phyloP scores from a whole-genome alignment of 2,329 filamentous ascomycete genomes.

The Bipolaris sorokiniana region DNA sequence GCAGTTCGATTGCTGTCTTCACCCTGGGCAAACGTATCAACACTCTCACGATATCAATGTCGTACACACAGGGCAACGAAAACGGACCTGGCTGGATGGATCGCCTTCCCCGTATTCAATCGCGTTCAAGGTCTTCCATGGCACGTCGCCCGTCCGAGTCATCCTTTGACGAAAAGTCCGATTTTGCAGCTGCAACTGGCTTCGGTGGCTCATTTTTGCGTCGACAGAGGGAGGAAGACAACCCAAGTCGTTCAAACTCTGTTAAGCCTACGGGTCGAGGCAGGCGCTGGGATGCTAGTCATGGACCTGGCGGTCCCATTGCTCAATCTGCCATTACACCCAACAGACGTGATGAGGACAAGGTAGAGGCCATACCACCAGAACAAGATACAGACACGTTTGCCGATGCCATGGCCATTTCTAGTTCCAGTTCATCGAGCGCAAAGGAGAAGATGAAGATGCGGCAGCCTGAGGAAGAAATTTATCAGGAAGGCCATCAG shows the following conservation, averaged over 20 bases:
- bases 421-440: conserved; percentile 43
- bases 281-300: conserved; percentile 73
- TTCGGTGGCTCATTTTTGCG: conserved; percentile 79
- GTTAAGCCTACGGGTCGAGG: conserved; percentile 61
- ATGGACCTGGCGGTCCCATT: conserved; percentile 82
- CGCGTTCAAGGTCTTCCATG: conserved; percentile 80
- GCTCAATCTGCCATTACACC: conserved; percentile 89
- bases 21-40: conserved; percentile 98
- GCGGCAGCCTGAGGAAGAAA: conserved; percentile 58
- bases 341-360: conserved; percentile 45
- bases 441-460: conserved; percentile 43
- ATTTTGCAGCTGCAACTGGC: conserved; percentile 67
- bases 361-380: conserved; percentile 42
- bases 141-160: conserved; percentile 65
- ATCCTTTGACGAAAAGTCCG: conserved; percentile 64
- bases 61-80: conserved; percentile 88
- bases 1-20: conserved; percentile 97
- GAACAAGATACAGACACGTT: conserved; percentile 54
- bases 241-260: conserved; percentile 63
- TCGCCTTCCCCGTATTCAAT: conserved; percentile 80
- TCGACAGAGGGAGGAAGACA: conserved; percentile 77
- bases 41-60: conserved; percentile 92
- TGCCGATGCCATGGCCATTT: conserved; percentile 52
- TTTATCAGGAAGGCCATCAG: conserved; percentile 80
- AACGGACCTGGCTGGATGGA: conserved; percentile 96